Evolutionary conservation across 2,329 filamentous ascomycete species (phyloP).

Genomic region (Metarhizium sp.): DNA sequence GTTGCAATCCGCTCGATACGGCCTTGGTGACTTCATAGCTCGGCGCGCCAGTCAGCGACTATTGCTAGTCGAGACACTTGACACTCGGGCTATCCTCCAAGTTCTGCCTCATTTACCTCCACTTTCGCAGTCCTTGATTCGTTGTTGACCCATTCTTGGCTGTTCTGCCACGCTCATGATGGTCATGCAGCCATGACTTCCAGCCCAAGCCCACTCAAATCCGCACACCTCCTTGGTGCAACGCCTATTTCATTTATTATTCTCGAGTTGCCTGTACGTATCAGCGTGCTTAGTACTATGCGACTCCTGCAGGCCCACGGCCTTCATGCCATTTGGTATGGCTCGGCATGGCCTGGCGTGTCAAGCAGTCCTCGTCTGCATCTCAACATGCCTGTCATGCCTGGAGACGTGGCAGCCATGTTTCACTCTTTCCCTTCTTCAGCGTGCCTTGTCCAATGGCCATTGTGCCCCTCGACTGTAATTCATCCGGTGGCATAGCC

Average conservation of each 20-base stretch:
- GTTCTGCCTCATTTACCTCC: background rate
- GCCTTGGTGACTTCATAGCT: background rate
- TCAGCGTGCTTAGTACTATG: background rate
- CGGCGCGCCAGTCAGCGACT: background rate
- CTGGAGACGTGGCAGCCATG: background rate
- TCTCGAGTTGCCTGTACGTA: background rate
- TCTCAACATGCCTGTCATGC: background rate
- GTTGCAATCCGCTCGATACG: background rate
- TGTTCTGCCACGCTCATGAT: background rate
- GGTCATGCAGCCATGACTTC: background rate
- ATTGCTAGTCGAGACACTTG: background rate
- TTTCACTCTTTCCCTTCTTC: constrained; percentile 1
- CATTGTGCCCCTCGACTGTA: background rate
- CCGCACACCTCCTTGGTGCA: background rate
- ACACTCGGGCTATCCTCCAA: background rate
- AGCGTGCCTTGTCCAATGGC: background rate
- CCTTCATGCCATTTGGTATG: background rate
- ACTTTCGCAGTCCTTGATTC: background rate
- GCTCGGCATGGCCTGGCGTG: background rate
- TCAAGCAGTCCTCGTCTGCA: background rate
- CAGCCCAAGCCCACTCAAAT: background rate
- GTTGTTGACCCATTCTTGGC: background rate
- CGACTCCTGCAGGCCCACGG: background rate
- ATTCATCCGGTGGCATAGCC: background rate
- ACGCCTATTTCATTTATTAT: no score